Evolutionary conservation across 345 rosid genomes (phyloP).

Genomic region (Eucalyptus curtisii): DNA sequence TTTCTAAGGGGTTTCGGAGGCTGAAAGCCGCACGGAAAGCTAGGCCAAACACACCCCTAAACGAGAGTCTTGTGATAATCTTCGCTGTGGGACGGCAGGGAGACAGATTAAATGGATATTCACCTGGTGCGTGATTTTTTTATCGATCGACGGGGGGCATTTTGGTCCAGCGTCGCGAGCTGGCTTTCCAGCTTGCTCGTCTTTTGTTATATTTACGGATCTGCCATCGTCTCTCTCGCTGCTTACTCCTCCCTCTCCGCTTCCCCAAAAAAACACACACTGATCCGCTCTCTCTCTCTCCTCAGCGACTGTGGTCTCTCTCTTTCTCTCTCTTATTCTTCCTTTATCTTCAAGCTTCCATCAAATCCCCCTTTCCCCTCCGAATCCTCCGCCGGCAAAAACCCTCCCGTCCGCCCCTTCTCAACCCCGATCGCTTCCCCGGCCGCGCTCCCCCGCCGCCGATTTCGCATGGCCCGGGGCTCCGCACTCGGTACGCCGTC

Average conservation of each 20-base stretch:
- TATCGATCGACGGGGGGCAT: not conserved
- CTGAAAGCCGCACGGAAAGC: too few relatives aligned
- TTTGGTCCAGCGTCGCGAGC: not conserved
- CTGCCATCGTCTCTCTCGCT: not conserved
- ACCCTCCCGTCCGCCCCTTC: not conserved
- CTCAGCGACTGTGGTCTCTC: not conserved
- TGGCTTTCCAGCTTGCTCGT: not conserved
- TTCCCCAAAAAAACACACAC: not conserved
- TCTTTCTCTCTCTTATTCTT: not conserved
- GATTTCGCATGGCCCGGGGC: not conserved
- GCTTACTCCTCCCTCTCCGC: not conserved
- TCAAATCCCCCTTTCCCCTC: not conserved
- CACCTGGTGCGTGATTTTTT: not conserved
- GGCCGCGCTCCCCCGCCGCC: not conserved
- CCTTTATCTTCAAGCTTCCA: not conserved
- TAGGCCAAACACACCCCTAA: too few relatives aligned
- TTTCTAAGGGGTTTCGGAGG: too few relatives aligned
- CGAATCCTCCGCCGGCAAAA: not conserved
- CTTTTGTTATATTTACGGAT: not conserved
- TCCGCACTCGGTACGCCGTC: not conserved
- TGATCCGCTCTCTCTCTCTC: not conserved
- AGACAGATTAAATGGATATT: not conserved
- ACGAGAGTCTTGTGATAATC: too few relatives aligned
- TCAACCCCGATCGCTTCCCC: not conserved
- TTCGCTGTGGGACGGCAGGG: too few relatives aligned